phyloP scores from a whole-genome alignment of 2,329 filamentous ascomycete genomes.

The Pseudocercospora macadamiae region DNA sequence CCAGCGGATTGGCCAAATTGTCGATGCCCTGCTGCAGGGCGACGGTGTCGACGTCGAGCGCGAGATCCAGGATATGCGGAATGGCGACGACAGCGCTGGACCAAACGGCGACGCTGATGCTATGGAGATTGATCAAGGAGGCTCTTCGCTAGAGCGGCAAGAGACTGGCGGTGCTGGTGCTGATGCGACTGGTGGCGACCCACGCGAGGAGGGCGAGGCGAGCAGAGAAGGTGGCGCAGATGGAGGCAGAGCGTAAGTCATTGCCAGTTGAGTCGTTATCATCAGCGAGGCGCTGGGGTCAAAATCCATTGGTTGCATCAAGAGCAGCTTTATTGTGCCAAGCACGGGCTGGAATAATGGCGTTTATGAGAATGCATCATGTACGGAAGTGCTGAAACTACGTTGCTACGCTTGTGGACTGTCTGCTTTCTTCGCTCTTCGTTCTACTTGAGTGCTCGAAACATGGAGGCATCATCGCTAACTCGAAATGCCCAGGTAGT shows the following conservation, averaged over 20 bases:
- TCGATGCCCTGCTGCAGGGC: conserved; percentile 81
- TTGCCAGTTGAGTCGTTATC: conserved; percentile 4
- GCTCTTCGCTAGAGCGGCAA: conserved; percentile 65
- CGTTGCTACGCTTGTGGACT: conserved; percentile 15
- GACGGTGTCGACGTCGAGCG: conserved; percentile 79
- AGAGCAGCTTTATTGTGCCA: neutral
- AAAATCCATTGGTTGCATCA: conserved; percentile 5
- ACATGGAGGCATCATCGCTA: conserved; percentile 4
- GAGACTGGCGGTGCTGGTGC: conserved; percentile 80
- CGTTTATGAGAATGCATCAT: conserved; percentile 14
- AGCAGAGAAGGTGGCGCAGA: conserved; percentile 92
- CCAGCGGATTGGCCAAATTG: conserved; percentile 82
- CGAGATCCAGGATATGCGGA: conserved; percentile 65
- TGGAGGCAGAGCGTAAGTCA: conserved; percentile 98
- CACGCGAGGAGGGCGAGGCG: conserved; percentile 85
- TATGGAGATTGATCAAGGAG: conserved; percentile 71
- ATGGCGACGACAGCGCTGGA: conserved; percentile 65
- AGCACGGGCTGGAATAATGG: conserved; percentile 2
- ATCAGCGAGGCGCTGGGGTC: conserved; percentile 13
- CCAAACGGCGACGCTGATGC: conserved; percentile 53
- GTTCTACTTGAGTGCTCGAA: neutral
- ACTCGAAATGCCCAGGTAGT: conserved; percentile 26
- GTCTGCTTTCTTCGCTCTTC: conserved; percentile 11
- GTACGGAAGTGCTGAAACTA: conserved; percentile 21
- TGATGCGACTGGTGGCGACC: conserved; percentile 86